Conservation (phyloP, 148 eudicot species). For the Vaccinium corymbosum region DNA sequence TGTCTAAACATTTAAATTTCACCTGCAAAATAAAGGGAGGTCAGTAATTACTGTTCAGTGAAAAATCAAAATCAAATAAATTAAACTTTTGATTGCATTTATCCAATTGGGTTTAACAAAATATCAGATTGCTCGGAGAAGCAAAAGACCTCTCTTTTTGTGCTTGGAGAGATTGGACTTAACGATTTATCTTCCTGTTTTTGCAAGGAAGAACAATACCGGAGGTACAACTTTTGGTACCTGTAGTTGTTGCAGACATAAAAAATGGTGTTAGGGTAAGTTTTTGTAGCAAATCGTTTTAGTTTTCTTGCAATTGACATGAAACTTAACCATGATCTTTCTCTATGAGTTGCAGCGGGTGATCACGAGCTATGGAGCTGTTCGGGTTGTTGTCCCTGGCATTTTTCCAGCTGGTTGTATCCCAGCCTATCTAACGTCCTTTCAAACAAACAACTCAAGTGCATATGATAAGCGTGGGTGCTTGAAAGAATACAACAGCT, state of each 20-base stretch:
- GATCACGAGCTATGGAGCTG: slow-evolving; percentile 20
- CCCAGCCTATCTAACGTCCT: slow-evolving; percentile 22
- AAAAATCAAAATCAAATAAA: background rate
- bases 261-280: background rate
- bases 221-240: background rate
- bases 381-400: slow-evolving; percentile 29
- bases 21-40: background rate
- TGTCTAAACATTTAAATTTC: background rate
- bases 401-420: slow-evolving; percentile 23
- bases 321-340: background rate
- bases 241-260: background rate
- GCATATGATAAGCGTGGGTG: slow-evolving; percentile 11
- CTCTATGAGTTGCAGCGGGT: slow-evolving; percentile 14
- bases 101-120: background rate
- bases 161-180: background rate
- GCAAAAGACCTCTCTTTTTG: background rate
- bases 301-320: background rate
- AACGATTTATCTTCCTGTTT: background rate
- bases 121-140: background rate
- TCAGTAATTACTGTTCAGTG: background rate
- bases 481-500: background rate
- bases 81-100: background rate
- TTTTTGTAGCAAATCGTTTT: background rate
- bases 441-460: slow-evolving; percentile 3
- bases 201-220: background rate